Base-by-base conservation (phyloP, 2,329 filamentous ascomycete species). In the Didymosphaeria variabile region DNA sequence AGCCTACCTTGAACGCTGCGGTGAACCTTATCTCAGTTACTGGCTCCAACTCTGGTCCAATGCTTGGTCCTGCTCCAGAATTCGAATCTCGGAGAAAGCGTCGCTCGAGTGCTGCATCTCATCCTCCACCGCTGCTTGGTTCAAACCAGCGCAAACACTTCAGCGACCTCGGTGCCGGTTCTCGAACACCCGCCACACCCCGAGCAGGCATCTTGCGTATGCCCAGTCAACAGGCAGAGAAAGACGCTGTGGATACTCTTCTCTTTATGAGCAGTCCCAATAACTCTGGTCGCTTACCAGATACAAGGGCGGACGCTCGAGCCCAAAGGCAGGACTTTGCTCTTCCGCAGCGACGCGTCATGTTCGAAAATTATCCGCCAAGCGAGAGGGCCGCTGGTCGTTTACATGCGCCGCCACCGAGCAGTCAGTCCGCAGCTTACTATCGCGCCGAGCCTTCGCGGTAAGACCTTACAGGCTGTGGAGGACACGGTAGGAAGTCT, bases 241-340 rank as follows among this genome's bases (percentile, higher is more conserved):
- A 93, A 71, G 92, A 94, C 70, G 92, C 92, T 6, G 88, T 94
- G 50, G 91, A 94, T 72, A 90, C 91, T 0, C 79, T 95, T 26
- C 82, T 94, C 29, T 93, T 94, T 72, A 91, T 95, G 88, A 93
- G 91, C 71, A 92, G 90, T 64, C 91, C 91, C 0, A 89, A 89
- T 17, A 91, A 92, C 75, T 90, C 90, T 0, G 64, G 70, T 46
- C 67, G 72, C 26, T 63, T 74, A 7, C 64, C 75, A 32, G 68
- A 74, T 7, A 64, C 57, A n/a, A 72, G 61, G 34, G 67, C 68
- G 32, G 65, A 69, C 19, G 68, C 68, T 19, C 75, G 70, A 17
- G 76, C 74, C n/a, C 61, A 77, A 8, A 64, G 73, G 42, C 61
- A 72, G 29, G 73, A 77, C 26, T 67, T 69, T 19, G 38, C 62